phyloP scores from a whole-genome alignment of 192 early-diverging fungal species.

The Umbelopsis sp. region DNA sequence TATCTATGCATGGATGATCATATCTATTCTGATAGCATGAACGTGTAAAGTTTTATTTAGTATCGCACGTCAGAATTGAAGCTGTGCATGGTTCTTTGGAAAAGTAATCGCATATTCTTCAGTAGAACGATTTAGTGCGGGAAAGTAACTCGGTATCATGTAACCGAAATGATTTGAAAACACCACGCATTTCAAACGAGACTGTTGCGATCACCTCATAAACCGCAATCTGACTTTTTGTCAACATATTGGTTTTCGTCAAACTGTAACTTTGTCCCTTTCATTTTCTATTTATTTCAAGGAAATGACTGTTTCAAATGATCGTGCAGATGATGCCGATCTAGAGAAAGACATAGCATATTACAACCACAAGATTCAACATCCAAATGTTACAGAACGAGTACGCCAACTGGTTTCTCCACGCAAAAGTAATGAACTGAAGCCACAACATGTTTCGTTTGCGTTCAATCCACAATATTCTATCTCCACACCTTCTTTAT shows the following conservation, averaged over 20 bases:
- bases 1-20: background rate
- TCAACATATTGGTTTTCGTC: background rate
- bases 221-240: background rate
- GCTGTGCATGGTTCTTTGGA: background rate
- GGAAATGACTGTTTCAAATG: background rate
- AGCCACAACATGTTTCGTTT: constrained; percentile 17
- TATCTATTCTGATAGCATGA: background rate
- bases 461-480: constrained; percentile 15
- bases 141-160: background rate
- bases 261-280: background rate
- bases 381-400: background rate
- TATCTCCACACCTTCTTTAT: background rate
- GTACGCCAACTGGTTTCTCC: constrained; percentile 1
- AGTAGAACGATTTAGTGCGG: background rate
- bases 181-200: constrained; percentile 5
- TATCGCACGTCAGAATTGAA: background rate
- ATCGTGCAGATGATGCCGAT: background rate
- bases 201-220: constrained; percentile 1
- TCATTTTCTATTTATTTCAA: background rate
- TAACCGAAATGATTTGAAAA: background rate
- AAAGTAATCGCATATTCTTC: background rate
- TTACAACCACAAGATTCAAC: background rate
- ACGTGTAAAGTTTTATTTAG: background rate
- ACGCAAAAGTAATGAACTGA: background rate
- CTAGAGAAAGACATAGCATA: background rate